Evolutionary conservation across 2,329 filamentous ascomycete genomes (phyloP).

Genomic region (Alternaria longipes): DNA sequence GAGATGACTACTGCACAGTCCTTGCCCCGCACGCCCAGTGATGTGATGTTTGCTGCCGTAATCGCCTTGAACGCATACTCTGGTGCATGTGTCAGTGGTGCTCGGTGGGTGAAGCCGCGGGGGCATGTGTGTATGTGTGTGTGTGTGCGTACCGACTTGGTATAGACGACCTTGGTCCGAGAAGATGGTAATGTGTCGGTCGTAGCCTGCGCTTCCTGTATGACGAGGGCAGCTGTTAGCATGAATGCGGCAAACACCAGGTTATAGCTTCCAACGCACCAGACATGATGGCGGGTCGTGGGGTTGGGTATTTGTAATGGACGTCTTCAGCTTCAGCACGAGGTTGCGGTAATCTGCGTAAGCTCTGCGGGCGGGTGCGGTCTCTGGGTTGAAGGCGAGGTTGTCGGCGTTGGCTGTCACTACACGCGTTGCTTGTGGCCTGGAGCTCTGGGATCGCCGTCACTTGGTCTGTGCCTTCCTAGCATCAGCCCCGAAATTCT

Average conservation of each 20-base stretch:
- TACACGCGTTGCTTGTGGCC: conserved; percentile 49
- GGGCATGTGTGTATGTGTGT: too few relatives aligned
- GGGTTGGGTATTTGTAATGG: conserved; percentile 29
- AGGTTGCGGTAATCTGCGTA: conserved; percentile 41
- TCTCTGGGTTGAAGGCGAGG: conserved; percentile 34
- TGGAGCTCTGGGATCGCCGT: conserved; percentile 41
- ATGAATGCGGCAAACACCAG: conserved; percentile 27
- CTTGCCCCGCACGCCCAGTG: conserved; percentile 94
- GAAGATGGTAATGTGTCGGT: conserved; percentile 99
- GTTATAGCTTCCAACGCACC: conserved; percentile 43
- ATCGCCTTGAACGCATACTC: conserved; percentile 99
- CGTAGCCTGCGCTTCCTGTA: conserved; percentile 72
- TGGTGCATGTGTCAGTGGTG: conserved; percentile 52
- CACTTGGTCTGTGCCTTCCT: conserved; percentile 27
- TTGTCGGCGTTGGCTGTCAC: conserved; percentile 33
- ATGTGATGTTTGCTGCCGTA: conserved; percentile 98
- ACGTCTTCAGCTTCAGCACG: conserved; percentile 41
- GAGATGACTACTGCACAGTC: conserved; percentile 96
- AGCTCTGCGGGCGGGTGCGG: conserved; percentile 36
- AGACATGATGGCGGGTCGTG: conserved; percentile 51
- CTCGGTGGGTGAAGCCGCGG: background rate
- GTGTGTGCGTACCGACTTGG: conserved; percentile 85
- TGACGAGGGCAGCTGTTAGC: conserved; percentile 41
- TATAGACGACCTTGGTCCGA: conserved; percentile 98
- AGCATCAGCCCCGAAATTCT: conserved; percentile 44